Conservation (phyloP, 208 protist species). For the Wallacemonas sp. region DNA sequence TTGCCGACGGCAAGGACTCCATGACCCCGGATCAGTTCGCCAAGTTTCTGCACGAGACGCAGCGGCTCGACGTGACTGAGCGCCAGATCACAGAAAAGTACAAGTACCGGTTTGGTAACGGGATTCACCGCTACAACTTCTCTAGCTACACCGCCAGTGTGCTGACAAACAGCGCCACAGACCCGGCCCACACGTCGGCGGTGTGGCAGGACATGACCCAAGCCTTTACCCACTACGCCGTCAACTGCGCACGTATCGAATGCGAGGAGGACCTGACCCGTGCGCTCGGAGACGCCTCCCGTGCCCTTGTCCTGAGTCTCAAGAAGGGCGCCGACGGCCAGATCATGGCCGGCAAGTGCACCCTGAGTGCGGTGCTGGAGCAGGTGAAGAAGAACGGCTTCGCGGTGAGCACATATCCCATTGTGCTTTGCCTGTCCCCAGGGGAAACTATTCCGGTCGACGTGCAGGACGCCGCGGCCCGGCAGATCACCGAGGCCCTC, state of each 20-base stretch:
- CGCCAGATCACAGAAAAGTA: slow-evolving; percentile 78
- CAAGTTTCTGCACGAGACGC: slow-evolving; percentile 74
- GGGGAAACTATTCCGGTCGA: slow-evolving; percentile 28
- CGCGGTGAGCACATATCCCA: slow-evolving; percentile 70
- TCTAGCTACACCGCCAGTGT: slow-evolving; percentile 72
- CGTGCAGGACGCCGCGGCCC: slow-evolving; percentile 60
- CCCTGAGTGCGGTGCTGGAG: slow-evolving; percentile 57
- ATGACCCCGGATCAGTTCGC: slow-evolving; percentile 75
- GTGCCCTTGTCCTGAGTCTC: slow-evolving; percentile 59
- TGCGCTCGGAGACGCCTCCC: slow-evolving; percentile 27
- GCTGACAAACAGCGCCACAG: slow-evolving; percentile 79
- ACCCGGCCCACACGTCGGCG: slow-evolving; percentile 68
- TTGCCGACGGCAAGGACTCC: slow-evolving; percentile 56
- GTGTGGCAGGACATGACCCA: slow-evolving; percentile 92
- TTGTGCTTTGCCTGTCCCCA: slow-evolving; percentile 76
- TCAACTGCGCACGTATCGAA: slow-evolving; percentile 63
- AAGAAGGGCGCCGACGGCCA: slow-evolving; percentile 41
- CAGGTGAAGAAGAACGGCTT: slow-evolving; percentile 75
- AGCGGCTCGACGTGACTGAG: slow-evolving; percentile 69
- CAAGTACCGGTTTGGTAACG: slow-evolving; percentile 84
- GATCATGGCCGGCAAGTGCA: slow-evolving; percentile 57
- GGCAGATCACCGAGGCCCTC: slow-evolving; percentile 50
- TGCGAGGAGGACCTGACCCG: slow-evolving; percentile 61
- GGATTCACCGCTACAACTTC: slow-evolving; percentile 88
- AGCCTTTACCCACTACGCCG: slow-evolving; percentile 76